Conservation (phyloP, 495 filamentous ascomycete genomes). For the Penicillium manginii region DNA sequence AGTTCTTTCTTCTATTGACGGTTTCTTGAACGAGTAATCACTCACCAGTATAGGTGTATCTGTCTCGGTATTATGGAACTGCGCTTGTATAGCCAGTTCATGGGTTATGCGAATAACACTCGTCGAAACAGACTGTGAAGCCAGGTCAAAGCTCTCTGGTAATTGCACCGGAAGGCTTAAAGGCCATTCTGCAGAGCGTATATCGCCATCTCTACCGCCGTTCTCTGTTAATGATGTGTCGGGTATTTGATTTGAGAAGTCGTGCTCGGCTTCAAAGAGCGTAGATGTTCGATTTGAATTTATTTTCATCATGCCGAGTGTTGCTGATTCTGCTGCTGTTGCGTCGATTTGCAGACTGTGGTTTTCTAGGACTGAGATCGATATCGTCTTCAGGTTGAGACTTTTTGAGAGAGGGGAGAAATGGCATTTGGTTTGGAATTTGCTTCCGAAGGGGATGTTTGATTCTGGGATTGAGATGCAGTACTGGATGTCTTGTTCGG, state of each 20-base stretch:
- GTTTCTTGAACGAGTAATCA: background rate
- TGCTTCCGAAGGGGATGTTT: conserved; percentile 22
- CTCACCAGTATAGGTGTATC: background rate
- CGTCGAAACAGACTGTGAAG: conserved; percentile 21
- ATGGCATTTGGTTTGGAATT: conserved; percentile 21
- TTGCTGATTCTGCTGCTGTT: conserved; percentile 24
- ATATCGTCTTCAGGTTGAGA: conserved; percentile 8
- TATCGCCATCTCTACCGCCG: background rate
- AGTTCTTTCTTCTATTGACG: background rate
- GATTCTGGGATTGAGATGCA: conserved; percentile 19
- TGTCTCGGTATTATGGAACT: conserved; percentile 11
- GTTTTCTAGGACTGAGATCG: conserved; percentile 17
- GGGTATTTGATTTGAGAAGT: background rate
- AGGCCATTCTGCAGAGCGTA: conserved; percentile 18
- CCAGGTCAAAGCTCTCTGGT: conserved; percentile 16
- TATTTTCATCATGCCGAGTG: conserved; percentile 14
- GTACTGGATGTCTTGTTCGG: conserved; percentile 21
- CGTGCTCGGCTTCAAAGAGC: conserved; percentile 8
- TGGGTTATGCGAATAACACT: conserved; percentile 24
- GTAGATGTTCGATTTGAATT: conserved; percentile 15
- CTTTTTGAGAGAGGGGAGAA: conserved; percentile 19
- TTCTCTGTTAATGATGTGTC: background rate
- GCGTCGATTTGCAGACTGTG: conserved; percentile 23
- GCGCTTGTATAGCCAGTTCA: conserved; percentile 15
- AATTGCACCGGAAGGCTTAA: conserved; percentile 15